phyloP scores from a whole-genome alignment of 2,329 filamentous ascomycete genomes.

The Colletotrichum lini region DNA sequence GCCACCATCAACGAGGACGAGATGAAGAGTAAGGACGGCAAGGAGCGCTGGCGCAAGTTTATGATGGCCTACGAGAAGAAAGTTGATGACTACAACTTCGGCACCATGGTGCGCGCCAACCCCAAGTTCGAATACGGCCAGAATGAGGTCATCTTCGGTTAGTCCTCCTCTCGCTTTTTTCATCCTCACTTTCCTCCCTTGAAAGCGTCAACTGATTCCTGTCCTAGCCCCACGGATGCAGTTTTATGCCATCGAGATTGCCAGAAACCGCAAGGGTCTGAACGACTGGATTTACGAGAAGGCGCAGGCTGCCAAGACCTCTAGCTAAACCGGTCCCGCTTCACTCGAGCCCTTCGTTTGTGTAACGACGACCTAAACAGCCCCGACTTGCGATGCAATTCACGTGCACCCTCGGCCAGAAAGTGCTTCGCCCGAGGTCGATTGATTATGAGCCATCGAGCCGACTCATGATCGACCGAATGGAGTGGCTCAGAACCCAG shows the following conservation, averaged over 20 bases:
- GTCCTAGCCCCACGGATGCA: conserved; percentile 68
- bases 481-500: neutral
- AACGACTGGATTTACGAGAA: conserved; percentile 99
- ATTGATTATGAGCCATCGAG: neutral
- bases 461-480: neutral
- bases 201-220: neutral
- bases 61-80: conserved; percentile 95
- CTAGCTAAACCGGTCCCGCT: conserved; percentile 6
- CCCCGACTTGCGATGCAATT: neutral
- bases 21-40: conserved; percentile 98
- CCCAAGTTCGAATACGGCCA: conserved; percentile 88
- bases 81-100: conserved; percentile 98
- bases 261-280: conserved; percentile 86
- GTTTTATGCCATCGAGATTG: conserved; percentile 69
- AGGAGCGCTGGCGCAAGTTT: conserved; percentile 95
- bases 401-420: conserved; percentile 14
- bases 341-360: neutral
- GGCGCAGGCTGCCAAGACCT: conserved; percentile 72
- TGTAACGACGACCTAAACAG: neutral
- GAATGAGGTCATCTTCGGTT: conserved; percentile 93
- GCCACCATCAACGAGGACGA: conserved; percentile 88
- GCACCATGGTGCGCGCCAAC: conserved; percentile 88
- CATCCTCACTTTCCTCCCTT: neutral
- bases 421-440: conserved; percentile 18
- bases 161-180: conserved; percentile 44